These are phyloP conservation scores for Kwoniella dendrophila DNA, from an alignment of 768 basidiomycete species.

Conservation along the genomic window DNA sequence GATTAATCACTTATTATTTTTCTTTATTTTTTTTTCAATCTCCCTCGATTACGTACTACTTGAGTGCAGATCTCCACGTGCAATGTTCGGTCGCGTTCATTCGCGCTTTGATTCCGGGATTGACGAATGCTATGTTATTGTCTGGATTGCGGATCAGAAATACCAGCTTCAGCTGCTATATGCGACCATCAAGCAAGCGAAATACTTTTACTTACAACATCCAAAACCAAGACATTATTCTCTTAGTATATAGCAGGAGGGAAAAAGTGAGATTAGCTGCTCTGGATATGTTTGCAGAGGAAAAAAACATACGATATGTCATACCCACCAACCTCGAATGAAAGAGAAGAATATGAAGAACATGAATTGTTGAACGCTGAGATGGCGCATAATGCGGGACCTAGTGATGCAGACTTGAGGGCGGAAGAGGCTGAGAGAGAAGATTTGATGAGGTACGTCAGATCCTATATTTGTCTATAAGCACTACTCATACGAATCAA, in stretches of 20 bases:
- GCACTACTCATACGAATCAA: too few relatives aligned
- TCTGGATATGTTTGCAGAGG: not conserved
- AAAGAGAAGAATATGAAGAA: slow-evolving; percentile 12
- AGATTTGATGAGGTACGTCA: slow-evolving; percentile 33
- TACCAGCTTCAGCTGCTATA: too few relatives aligned
- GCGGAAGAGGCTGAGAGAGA: slow-evolving; percentile 22
- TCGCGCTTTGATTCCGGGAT: slow-evolving; percentile 5
- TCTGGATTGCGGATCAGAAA: too few relatives aligned
- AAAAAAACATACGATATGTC: slow-evolving; percentile 24
- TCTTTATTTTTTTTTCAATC: not conserved
- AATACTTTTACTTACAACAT: too few relatives aligned
- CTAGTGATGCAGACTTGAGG: not conserved
- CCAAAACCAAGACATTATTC: too few relatives aligned
- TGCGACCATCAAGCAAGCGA: too few relatives aligned
- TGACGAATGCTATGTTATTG: too few relatives aligned
- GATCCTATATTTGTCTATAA: not conserved
- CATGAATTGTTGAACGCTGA: slow-evolving; percentile 14
- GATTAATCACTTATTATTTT: slow-evolving; percentile 5
- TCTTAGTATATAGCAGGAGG: too few relatives aligned
- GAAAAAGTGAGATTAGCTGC: not conserved
- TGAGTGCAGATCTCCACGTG: not conserved
- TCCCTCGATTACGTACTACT: not conserved
- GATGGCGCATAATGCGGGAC: not conserved
- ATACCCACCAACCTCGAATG: slow-evolving; percentile 30
- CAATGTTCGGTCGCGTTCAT: not conserved